Evolutionary conservation across 2,329 filamentous ascomycete species (phyloP), one percentile per base, ranked within the genome.

Genomic region (Penicillium sp.): DNA sequence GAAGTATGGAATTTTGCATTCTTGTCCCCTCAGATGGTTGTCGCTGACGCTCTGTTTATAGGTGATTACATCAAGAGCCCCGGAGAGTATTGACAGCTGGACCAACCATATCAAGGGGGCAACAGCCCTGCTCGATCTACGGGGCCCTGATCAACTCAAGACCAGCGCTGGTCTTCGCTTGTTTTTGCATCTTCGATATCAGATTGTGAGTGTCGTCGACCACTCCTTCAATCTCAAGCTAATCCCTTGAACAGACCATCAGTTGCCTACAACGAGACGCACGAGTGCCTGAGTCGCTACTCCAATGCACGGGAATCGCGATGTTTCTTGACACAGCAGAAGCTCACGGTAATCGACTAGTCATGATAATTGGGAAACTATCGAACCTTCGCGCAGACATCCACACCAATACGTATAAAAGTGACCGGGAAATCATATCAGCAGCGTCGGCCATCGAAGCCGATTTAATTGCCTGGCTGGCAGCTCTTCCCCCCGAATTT

Each of bases 41-140:
- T 25, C 43, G 8, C 45, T 36, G 51, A 56, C 47, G 2, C 13
- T 33, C 45, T 3, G 7, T 43, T 6, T 36, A n/a, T 54, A 77
- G 75, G 63, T 76, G 29, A 65, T 77, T 19, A 75, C 73, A 8
- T 72, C 72, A 58, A 70, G 81, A 36, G 77, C 77, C 3, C 75
- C 77, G 36, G 69, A 78, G 53, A 77, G 79, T 25, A 77, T 82
- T 21, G 73, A 78, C 17, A 79, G 79, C 21, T 86, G 84, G 61
- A 81, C 80, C 52, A 81, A 81, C 6, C 86, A 88, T 67, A 80
- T 87, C 45, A 77, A 82, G 64, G 86, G 86, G 1, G 85, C 84
- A 2, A 78, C 83, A 44, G 83, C 85, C 12, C 71, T 88, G n/a
- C 73, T 87, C 19, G 79, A 80, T 56, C 51, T 77, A 41, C 69